These are phyloP conservation scores for Cystofilobasidium macerans DNA, from an alignment of 768 basidiomycete species.

Conservation along the genomic window DNA sequence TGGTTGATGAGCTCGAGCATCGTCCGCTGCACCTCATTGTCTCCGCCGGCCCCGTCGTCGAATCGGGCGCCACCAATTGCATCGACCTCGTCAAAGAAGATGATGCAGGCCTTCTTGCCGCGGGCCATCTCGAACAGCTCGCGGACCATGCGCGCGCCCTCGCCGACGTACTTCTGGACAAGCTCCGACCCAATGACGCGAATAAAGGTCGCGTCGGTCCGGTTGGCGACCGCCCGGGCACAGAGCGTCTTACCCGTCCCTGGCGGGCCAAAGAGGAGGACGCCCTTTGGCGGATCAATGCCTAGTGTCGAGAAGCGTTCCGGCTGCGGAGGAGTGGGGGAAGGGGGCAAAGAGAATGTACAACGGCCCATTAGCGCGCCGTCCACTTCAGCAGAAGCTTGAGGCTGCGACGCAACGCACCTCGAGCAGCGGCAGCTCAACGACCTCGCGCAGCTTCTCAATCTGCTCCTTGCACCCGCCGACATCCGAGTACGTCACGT, in stretches of 20 bases:
- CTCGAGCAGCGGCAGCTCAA: conserved; percentile 86
- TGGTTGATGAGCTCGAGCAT: conserved; percentile 99
- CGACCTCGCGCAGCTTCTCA: conserved; percentile 95
- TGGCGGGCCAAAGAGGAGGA: conserved; percentile 87
- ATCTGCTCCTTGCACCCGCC: conserved; percentile 99
- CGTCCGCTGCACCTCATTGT: conserved; percentile 97
- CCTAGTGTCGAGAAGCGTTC: conserved; percentile 96
- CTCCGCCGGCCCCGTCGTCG: conserved; percentile 96
- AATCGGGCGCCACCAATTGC: conserved; percentile 96
- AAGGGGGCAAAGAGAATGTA: neutral
- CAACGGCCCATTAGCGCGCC: too few species aligned
- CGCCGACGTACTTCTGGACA: conserved; percentile 99
- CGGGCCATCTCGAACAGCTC: conserved; percentile 99
- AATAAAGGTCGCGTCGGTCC: conserved; percentile 98
- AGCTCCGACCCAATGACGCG: conserved; percentile 97
- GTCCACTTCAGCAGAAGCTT: neutral
- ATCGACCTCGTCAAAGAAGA: conserved; percentile 98
- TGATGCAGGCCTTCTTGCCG: conserved; percentile 97
- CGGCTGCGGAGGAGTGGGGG: conserved; percentile 49
- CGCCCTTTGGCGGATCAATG: conserved; percentile 97
- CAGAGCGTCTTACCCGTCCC: conserved; percentile 99
- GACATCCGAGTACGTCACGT: conserved; percentile 88
- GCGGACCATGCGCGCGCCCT: conserved; percentile 96
- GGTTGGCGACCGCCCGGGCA: conserved; percentile 93
- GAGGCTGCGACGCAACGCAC: conserved; percentile 44